phyloP scores from a whole-genome alignment of 176 grass and related monocot species.

The Tuctoria greenei region DNA sequence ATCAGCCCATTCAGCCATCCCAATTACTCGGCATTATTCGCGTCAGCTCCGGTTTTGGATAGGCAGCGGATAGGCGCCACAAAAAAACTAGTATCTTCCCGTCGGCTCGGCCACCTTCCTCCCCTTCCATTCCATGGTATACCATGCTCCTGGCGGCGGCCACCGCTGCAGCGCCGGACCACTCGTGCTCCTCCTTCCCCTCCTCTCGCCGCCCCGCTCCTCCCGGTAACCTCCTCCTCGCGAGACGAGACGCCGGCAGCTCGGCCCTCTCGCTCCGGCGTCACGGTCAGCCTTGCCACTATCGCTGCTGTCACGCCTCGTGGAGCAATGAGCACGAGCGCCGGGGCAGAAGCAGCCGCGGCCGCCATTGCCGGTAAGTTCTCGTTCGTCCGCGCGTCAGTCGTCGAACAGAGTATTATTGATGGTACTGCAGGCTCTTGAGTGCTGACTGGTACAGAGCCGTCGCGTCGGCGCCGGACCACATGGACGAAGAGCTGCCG shows the following conservation, averaged over 20 bases:
- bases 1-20: background rate
- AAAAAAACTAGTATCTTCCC: background rate
- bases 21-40: background rate
- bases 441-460: background rate
- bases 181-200: slow-evolving; percentile 21
- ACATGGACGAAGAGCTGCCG: slow-evolving; percentile 42
- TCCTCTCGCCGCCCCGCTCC: background rate
- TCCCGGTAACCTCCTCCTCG: background rate
- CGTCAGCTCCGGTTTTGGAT: slow-evolving; percentile 30
- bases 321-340: slow-evolving; percentile 23
- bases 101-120: background rate
- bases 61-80: slow-evolving; percentile 42
- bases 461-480: slow-evolving; percentile 34
- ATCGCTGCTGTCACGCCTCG: background rate
- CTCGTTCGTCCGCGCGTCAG: background rate
- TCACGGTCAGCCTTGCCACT: background rate
- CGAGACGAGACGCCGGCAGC: background rate
- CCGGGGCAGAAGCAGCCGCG: background rate
- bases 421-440: background rate
- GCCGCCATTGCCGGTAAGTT: slow-evolving; percentile 32
- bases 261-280: background rate
- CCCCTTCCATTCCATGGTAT: slow-evolving; percentile 46
- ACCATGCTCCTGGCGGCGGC: slow-evolving; percentile 48
- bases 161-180: slow-evolving; percentile 29
- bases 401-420: background rate